A percentile compares a stretch with the other conserved stretches of the same genome.
phyloP scores from a whole-genome alignment of 306 rosid species.

The Casuarina equisetifolia region DNA sequence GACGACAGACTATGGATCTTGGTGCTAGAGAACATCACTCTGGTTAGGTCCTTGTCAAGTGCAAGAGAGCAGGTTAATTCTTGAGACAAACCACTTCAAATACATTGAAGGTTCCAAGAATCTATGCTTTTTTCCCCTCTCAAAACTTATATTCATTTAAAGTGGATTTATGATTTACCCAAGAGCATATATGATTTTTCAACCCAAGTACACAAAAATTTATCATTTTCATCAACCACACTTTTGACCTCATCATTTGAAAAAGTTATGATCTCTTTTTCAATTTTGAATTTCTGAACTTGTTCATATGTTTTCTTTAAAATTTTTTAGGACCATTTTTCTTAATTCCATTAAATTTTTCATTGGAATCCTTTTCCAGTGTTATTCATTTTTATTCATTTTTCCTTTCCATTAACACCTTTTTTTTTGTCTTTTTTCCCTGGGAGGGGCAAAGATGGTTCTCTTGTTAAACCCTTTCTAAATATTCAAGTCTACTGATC shows the following conservation, averaged over 20 bases:
- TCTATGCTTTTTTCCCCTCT: not conserved
- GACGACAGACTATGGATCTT: not conserved
- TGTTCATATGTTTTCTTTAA: not conserved
- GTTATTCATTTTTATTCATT: no score
- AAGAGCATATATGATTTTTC: not conserved
- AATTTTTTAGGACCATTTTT: not conserved
- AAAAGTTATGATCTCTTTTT: not conserved
- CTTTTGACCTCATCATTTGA: no score
- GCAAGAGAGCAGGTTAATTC: not conserved
- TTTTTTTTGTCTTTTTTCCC: no score
- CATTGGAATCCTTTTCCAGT: no score
- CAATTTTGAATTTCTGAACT: not conserved
- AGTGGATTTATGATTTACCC: not conserved
- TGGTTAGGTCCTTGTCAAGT: not conserved
- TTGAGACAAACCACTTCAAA: not conserved
- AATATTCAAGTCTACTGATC: no score
- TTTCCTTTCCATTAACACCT: no score
- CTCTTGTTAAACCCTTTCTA: no score
- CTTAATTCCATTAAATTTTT: no score
- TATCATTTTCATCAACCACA: no score
- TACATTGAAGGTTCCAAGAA: not conserved
- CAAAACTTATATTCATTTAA: not conserved
- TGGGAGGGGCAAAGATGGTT: no score
- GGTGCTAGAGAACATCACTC: not conserved
- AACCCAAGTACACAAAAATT: not conserved